Evolutionary conservation across 148 eudicot genomes (phyloP).

Genomic region (Rhododendron williamsianum): DNA sequence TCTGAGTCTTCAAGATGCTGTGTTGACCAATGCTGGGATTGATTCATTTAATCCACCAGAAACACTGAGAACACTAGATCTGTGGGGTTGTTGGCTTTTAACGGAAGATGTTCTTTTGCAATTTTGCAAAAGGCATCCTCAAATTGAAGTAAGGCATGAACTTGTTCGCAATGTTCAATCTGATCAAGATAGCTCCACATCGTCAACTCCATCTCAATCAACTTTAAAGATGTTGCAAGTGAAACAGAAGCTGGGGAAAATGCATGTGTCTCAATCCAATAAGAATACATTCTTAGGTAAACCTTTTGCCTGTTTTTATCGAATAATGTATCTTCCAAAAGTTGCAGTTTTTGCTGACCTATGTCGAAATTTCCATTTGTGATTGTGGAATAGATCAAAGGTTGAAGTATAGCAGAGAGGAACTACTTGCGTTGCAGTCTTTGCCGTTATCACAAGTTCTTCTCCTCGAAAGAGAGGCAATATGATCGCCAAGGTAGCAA

Average conservation of each 20-base stretch:
- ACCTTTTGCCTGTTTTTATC: not conserved
- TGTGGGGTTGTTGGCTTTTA: constrained; percentile 83
- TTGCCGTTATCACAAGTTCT: constrained; percentile 24
- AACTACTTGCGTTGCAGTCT: constrained; percentile 67
- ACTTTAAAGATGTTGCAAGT: constrained; percentile 17
- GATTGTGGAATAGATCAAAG: constrained; percentile 65
- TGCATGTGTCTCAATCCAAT: constrained; percentile 23
- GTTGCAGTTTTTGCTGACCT: not conserved
- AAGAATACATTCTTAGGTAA: constrained; percentile 44
- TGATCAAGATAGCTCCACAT: constrained; percentile 18
- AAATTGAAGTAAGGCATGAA: constrained; percentile 59
- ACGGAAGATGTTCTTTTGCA: constrained; percentile 44
- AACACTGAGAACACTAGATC: constrained; percentile 47
- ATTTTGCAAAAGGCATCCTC: constrained; percentile 46
- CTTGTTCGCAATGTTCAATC: constrained; percentile 15
- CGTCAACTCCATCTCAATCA: constrained; percentile 21
- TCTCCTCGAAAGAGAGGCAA: constrained; percentile 20
- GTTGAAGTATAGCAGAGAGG: constrained; percentile 68
- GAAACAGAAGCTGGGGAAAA: constrained; percentile 32
- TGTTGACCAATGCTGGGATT: constrained; percentile 60
- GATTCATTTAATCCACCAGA: constrained; percentile 52
- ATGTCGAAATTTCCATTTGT: not conserved
- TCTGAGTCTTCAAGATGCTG: constrained; percentile 54
- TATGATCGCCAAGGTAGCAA: not conserved
- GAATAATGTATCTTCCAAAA: not conserved